These are phyloP conservation scores for Sporothrix pseudoabietina DNA, from an alignment of 2,329 filamentous ascomycete genomes.

Conservation along the genomic window DNA sequence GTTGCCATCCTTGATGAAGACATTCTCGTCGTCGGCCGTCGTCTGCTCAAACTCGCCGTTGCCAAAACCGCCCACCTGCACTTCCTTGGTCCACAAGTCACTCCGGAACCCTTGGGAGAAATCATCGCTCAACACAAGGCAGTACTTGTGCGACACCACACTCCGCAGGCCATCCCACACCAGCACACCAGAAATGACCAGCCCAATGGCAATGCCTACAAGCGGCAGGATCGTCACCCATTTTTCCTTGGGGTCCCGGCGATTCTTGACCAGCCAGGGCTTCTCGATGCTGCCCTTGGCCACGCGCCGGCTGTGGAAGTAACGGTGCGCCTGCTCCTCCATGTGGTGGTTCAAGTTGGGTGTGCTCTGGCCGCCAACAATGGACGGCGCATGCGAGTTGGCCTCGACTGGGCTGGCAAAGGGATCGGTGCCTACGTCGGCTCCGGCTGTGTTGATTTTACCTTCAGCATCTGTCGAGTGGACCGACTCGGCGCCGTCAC, in stretches of 20 bases:
- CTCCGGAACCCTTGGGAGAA: slow-evolving; percentile 62
- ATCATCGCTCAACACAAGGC: slow-evolving; percentile 65
- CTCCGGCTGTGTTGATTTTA: slow-evolving; percentile 35
- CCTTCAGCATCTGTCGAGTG: slow-evolving; percentile 36
- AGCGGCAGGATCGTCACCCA: slow-evolving; percentile 82
- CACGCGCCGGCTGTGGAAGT: slow-evolving; percentile 74
- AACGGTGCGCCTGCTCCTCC: slow-evolving; percentile 52
- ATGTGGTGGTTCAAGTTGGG: slow-evolving; percentile 36
- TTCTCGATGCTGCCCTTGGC: slow-evolving; percentile 73
- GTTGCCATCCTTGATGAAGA: slow-evolving; percentile 68
- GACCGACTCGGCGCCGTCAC: slow-evolving; percentile 44
- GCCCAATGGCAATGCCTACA: slow-evolving; percentile 68
- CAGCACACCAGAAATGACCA: slow-evolving; percentile 68
- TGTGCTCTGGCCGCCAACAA: slow-evolving; percentile 46
- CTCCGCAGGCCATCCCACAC: slow-evolving; percentile 73
- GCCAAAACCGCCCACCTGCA: slow-evolving; percentile 73
- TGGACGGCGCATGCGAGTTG: slow-evolving; percentile 41
- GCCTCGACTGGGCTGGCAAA: slow-evolving; percentile 48
- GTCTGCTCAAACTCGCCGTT: slow-evolving; percentile 83
- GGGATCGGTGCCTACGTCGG: slow-evolving; percentile 45
- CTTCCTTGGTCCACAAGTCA: slow-evolving; percentile 72
- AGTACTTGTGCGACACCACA: slow-evolving; percentile 75
- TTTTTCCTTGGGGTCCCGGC: slow-evolving; percentile 73
- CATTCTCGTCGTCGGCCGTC: slow-evolving; percentile 71
- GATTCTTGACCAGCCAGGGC: slow-evolving; percentile 68